Evolutionary conservation across 2,329 filamentous ascomycete genomes (phyloP).

Genomic region (Colletotrichum theobromicola): DNA sequence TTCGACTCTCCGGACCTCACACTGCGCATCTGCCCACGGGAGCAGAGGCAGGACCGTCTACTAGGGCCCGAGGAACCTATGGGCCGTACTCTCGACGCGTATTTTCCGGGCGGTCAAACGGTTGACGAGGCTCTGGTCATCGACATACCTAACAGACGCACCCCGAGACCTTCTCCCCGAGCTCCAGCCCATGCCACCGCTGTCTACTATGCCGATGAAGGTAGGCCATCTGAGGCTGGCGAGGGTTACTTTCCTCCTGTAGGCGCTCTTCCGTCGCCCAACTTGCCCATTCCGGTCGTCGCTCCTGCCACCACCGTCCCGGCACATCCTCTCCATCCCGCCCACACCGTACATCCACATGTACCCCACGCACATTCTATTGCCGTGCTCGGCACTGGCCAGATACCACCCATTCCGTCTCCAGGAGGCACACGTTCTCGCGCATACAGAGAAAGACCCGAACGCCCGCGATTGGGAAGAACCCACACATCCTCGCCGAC

Average conservation of each 20-base stretch:
- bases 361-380: conserved; percentile 64
- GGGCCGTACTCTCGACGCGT: conserved; percentile 76
- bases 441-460: conserved; percentile 59
- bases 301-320: conserved; percentile 38
- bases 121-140: conserved; percentile 92
- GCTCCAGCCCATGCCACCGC: conserved; percentile 48
- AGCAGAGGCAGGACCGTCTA: conserved; percentile 67
- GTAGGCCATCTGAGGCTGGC: conserved; percentile 69
- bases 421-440: conserved; percentile 71
- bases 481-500: conserved; percentile 86
- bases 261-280: conserved; percentile 44
- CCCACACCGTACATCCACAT: conserved; percentile 19
- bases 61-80: conserved; percentile 89
- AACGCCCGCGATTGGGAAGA: conserved; percentile 66
- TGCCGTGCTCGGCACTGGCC: conserved; percentile 79
- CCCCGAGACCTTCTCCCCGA: conserved; percentile 81
- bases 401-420: conserved; percentile 81
- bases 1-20: conserved; percentile 92
- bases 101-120: conserved; percentile 85
- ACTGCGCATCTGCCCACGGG: conserved; percentile 77
- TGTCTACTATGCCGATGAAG: conserved; percentile 66
- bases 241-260: conserved; percentile 85
- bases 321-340: conserved; percentile 23
- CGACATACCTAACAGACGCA: conserved; percentile 78
- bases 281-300: conserved; percentile 44